Percentiles rank a stretch among this genome's conserved stretches.
These are phyloP conservation scores for Acacia crassicarpa DNA, from an alignment of 306 rosid genomes.

Conservation along the genomic window DNA sequence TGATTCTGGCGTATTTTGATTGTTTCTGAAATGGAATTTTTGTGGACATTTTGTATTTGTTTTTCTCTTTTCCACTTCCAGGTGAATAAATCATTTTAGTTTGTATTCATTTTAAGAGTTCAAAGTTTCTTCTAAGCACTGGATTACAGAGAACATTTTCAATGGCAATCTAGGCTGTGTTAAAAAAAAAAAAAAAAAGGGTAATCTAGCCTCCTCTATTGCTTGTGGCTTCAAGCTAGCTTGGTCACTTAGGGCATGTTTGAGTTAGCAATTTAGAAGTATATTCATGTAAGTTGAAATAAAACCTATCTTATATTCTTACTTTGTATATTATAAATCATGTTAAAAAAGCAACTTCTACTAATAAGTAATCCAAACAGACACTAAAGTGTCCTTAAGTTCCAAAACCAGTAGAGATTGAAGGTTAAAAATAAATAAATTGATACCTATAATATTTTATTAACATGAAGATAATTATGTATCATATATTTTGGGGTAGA, in stretches of 20 bases:
- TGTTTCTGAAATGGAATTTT: not conserved
- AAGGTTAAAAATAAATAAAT: not conserved
- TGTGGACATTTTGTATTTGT: not conserved
- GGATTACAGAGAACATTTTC: not conserved
- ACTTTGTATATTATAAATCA: too few relatives aligned
- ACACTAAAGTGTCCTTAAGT: too few relatives aligned
- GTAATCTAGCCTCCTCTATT: not conserved
- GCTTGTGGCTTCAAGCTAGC: not conserved
- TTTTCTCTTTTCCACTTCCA: not conserved
- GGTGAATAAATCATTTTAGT: not conserved
- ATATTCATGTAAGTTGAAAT: too few relatives aligned
- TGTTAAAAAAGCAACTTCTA: too few relatives aligned
- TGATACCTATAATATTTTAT: too few relatives aligned
- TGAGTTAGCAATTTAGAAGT: too few relatives aligned
- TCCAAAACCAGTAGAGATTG: not conserved
- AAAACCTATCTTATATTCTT: rapidly evolving
- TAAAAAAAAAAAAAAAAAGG: not conserved
- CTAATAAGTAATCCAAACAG: too few relatives aligned
- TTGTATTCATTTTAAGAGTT: not conserved
- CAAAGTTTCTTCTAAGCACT: not conserved
- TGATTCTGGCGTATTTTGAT: conserved; percentile 7
- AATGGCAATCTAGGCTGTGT: not conserved
- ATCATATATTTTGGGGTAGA: too few relatives aligned
- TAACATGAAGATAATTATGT: not conserved
- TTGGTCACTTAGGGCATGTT: not conserved